phyloP scores from a whole-genome alignment of 345 rosid genomes.

The Corchorus olitorius region DNA sequence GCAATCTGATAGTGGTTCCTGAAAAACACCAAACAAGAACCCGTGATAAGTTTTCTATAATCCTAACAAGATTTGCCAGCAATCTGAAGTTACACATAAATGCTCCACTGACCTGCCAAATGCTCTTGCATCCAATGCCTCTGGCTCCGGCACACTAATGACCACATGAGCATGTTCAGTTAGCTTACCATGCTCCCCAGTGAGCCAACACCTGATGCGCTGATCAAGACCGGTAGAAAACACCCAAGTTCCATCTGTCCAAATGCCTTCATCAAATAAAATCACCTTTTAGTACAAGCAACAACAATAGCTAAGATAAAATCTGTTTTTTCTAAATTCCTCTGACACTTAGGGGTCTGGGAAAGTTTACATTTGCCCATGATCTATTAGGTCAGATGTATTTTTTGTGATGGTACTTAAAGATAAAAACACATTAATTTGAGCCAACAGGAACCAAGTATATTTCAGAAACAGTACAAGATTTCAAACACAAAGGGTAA shows the following conservation, averaged over 20 bases:
- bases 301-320: not conserved
- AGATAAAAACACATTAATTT: not conserved
- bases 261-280: conserved; percentile 58
- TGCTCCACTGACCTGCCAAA: conserved; percentile 53
- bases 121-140: conserved; percentile 76
- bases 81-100: conserved; percentile 2
- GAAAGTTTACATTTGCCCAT: not conserved
- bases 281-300: conserved; percentile 23
- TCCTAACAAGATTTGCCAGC: not conserved
- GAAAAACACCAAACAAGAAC: conserved; percentile 14
- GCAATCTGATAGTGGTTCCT: conserved; percentile 76
- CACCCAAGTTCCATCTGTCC: conserved; percentile 90
- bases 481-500: not conserved
- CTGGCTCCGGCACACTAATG: conserved; percentile 89
- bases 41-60: not conserved
- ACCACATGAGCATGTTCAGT: conserved; percentile 56
- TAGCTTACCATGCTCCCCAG: conserved; percentile 48
- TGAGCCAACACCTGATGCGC: conserved; percentile 82
- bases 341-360: not conserved
- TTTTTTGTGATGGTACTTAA: not conserved
- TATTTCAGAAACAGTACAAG: not conserved
- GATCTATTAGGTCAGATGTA: not conserved
- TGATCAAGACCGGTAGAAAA: conserved; percentile 98
- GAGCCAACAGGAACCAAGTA: not conserved
- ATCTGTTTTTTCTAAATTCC: not conserved